phyloP scores from a whole-genome alignment of 495 filamentous ascomycete genomes.

The Viridothelium virens region DNA sequence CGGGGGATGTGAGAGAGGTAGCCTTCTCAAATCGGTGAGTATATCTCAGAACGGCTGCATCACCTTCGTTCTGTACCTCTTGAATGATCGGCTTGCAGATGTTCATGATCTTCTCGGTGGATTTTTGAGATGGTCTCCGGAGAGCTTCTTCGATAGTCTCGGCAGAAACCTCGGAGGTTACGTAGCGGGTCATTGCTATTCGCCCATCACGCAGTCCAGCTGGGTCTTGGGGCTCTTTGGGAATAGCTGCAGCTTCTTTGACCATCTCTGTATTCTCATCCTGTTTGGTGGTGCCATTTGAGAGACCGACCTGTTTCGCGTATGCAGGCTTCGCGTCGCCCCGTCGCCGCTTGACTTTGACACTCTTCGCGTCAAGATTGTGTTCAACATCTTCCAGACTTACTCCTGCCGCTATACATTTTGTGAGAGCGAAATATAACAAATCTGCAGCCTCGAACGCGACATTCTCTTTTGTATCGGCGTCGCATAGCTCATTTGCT shows the following conservation, averaged over 20 bases:
- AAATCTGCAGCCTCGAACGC: constrained; percentile 92
- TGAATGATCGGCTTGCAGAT: constrained; percentile 88
- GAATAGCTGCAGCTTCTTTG: constrained; percentile 39
- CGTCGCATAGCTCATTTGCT: constrained; percentile 85
- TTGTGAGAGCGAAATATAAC: constrained; percentile 90
- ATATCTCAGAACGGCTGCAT: constrained; percentile 79
- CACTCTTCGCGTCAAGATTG: constrained; percentile 86
- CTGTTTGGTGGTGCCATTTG: constrained; percentile 26
- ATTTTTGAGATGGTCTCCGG: constrained; percentile 84
- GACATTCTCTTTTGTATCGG: constrained; percentile 69
- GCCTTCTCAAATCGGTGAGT: constrained; percentile 98
- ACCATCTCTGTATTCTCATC: constrained; percentile 29
- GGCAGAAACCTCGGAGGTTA: constrained; percentile 52
- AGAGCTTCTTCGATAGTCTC: constrained; percentile 61
- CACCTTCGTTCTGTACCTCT: constrained; percentile 70
- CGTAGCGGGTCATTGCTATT: constrained; percentile 75
- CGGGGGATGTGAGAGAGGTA: constrained; percentile 76
- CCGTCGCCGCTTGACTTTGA: constrained; percentile 83
- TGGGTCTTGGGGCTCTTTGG: constrained; percentile 35
- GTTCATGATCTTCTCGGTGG: constrained; percentile 77
- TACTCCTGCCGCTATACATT: constrained; percentile 75
- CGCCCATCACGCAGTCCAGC: constrained; percentile 47
- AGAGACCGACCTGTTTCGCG: constrained; percentile 71
- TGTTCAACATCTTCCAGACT: constrained; percentile 78
- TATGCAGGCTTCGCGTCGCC: constrained; percentile 89